phyloP scores from a whole-genome alignment of 305 asterid species.

The Fraxinus platypoda region DNA sequence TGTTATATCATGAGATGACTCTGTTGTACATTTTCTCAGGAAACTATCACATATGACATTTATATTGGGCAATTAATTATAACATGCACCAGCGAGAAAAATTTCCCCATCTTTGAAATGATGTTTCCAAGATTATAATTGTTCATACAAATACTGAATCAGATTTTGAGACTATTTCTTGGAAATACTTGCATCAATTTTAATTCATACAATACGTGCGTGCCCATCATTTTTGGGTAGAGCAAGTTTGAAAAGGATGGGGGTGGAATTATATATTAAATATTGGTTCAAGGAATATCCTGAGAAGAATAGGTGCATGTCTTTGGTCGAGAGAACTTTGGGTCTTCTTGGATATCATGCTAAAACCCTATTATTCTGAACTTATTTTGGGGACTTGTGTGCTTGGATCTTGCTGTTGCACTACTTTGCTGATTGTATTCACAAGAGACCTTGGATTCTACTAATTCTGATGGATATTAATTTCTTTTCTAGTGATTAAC shows the following conservation, averaged over 20 bases:
- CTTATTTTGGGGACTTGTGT: not conserved
- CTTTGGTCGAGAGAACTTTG: not conserved
- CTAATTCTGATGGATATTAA: not conserved
- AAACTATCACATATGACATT: not conserved
- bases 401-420: not conserved
- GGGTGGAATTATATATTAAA: not conserved
- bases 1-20: not conserved
- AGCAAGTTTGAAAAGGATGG: not conserved
- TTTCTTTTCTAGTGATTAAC: not conserved
- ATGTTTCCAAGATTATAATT: not conserved
- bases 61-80: not conserved
- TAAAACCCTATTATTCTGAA: not conserved
- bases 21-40: not conserved
- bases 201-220: not conserved
- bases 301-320: not conserved
- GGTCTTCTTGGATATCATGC: not conserved
- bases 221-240: not conserved
- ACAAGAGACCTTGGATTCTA: not conserved
- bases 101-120: not conserved
- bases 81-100: not conserved
- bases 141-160: not conserved
- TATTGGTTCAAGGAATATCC: not conserved
- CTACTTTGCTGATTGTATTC: not conserved
- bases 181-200: not conserved
- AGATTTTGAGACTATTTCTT: not conserved